phyloP scores from a whole-genome alignment of 495 filamentous ascomycete species.

The Neurospora tetrasperma region DNA sequence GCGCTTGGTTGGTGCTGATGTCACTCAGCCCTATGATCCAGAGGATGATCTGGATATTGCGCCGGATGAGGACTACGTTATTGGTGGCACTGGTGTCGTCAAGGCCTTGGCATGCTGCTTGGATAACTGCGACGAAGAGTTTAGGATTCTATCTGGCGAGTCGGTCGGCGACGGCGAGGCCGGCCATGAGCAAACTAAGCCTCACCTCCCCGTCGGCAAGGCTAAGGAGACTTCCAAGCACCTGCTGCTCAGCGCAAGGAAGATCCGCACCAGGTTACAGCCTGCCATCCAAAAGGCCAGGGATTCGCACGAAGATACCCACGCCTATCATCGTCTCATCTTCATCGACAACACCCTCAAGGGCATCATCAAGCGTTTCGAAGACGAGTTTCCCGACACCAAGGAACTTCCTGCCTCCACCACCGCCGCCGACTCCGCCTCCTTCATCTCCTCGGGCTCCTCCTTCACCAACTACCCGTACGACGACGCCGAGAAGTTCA shows the following conservation, averaged over 20 bases:
- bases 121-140: conserved; percentile 57
- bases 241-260: conserved; percentile 71
- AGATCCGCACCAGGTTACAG: conserved; percentile 75
- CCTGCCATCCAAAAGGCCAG: conserved; percentile 70
- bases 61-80: conserved; percentile 88
- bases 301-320: conserved; percentile 40
- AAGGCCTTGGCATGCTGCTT: conserved; percentile 88
- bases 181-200: conserved; percentile 10
- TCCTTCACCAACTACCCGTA: conserved; percentile 27
- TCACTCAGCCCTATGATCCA: conserved; percentile 39
- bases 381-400: conserved; percentile 90
- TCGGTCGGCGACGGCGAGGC: conserved; percentile 31
- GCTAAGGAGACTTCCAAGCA: conserved; percentile 92
- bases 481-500: conserved; percentile 17
- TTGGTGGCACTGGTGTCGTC: conserved; percentile 89
- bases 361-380: conserved; percentile 87
- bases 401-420: conserved; percentile 35
- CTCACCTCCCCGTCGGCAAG: conserved; percentile 38
- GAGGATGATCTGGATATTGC: conserved; percentile 58
- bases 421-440: conserved; percentile 13
- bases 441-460: conserved; percentile 6
- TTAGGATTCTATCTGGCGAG: conserved; percentile 36
- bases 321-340: conserved; percentile 68
- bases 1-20: conserved; percentile 51
- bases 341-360: conserved; percentile 86